These are phyloP conservation scores for Petunia hybrid DNA, from an alignment of 305 asterid genomes.

Conservation along the genomic window DNA sequence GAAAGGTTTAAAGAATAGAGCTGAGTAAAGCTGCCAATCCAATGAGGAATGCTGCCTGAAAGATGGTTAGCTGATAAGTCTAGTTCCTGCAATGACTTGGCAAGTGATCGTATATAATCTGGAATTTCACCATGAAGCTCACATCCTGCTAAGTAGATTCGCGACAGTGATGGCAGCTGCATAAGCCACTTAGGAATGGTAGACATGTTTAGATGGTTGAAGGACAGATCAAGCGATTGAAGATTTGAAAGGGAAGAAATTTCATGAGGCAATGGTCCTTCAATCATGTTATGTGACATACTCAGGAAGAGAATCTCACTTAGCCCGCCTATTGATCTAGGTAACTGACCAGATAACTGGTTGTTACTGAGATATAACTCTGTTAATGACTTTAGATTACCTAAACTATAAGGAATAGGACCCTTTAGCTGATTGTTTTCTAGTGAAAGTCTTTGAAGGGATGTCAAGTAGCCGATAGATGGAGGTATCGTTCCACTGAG, in stretches of 20 bases:
- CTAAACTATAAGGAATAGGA: conserved; percentile 55
- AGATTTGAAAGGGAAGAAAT: conserved; percentile 56
- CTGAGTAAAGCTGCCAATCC: conserved; percentile 51
- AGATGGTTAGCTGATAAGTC: conserved; percentile 61
- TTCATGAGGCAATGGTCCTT: conserved; percentile 58
- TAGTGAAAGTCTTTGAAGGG: conserved; percentile 55
- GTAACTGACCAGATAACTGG: conserved; percentile 55
- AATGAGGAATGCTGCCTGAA: conserved; percentile 57
- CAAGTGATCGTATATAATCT: conserved; percentile 38
- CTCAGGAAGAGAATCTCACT: conserved; percentile 43
- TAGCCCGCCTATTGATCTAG: conserved; percentile 51
- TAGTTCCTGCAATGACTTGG: conserved; percentile 48
- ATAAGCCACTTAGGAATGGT: conserved; percentile 61
- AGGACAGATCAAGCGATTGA: conserved; percentile 57
- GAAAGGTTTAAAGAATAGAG: conserved; percentile 57
- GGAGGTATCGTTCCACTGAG: conserved; percentile 59
- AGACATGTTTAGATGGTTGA: conserved; percentile 57
- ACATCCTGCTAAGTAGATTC: conserved; percentile 61
- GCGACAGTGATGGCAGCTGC: conserved; percentile 53
- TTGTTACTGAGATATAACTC: conserved; percentile 58
- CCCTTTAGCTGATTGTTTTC: conserved; percentile 61
- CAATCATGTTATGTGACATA: conserved; percentile 60
- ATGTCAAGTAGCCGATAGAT: conserved; percentile 48
- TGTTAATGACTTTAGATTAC: conserved; percentile 46
- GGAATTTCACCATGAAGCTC: conserved; percentile 53